Evolutionary conservation across 1,284 basidiomycete genomes (phyloP), one percentile per base, ranked within the genome.

Genomic region (Schizophyllum amplum): DNA sequence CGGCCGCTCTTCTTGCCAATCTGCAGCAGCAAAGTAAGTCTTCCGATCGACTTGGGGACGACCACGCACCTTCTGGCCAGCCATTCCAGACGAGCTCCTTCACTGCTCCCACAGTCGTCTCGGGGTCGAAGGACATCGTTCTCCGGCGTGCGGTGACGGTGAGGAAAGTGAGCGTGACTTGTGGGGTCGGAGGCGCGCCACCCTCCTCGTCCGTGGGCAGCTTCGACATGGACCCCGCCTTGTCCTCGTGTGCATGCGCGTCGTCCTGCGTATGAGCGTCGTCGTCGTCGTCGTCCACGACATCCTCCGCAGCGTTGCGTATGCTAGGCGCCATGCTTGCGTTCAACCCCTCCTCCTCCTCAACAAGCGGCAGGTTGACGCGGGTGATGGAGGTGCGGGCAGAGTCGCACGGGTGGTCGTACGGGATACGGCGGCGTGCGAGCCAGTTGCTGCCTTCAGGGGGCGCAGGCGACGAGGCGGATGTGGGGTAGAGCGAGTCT

Each of bases 11-110:
- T 84, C 83, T 67, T 84, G 83, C 90, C 90, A 92, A 58, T 92
- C 90, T 88, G 65, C 47, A 48, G 25, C 17, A 4, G 6, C 1
- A 23, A 1, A 42, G 51, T 42, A 9, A 24, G 9, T 17, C 48
- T 3, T 24, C 15, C 9, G 5, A n/a, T n/a, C n/a, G 24, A 25
- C 7, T 11, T 24, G 27, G 33, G 0, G 26, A 46, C 1, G 54
- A 59, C n/a, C 5, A 73, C 81, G 69, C 66, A 87, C 89, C 87
- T 63, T 75, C 74, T 26, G 89, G 88, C 90, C 91, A 93, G 53
- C 83, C 81, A 72, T 85, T 88, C 89, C 90, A 92, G 51, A 87
- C 81, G 52, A 92, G 75, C 72, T 93, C 90, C 71, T 93, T 93
- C 57, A 90, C 84, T 61, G 90, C 75, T 13, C 89, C 88, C 17